Evolutionary conservation across 1,284 basidiomycete genomes (phyloP), one percentile per base, ranked within the genome.

Genomic region (Trametes polyzona): DNA sequence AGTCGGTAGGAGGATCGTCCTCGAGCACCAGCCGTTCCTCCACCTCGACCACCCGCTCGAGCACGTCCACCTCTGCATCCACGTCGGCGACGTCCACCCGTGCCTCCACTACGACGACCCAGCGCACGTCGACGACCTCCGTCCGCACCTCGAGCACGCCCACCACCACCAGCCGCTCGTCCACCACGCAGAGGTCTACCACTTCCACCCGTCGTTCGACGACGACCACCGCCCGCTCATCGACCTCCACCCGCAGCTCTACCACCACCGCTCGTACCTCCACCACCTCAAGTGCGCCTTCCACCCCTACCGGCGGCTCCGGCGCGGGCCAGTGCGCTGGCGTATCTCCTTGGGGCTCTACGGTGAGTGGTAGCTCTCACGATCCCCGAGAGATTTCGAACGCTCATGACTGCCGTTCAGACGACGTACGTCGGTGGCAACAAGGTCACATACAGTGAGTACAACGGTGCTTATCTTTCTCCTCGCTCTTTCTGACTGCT

Each of bases 401-500:
- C 26, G 14, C 1, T 26, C 21, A n/a, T n/a, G n/a, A n/a, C n/a
- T n/a, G n/a, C n/a, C 24, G n/a, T 36, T 9, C 42, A 71, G 69
- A 40, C 64, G 24, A 76, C 73, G 1, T 88, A 86, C 62, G 73
- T 70, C 12, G 83, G 77, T 41, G 83, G 82, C 10, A 62, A 75
- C n/a, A 69, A 78, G 59, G 83, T 76, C 12, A 77, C 76, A 16
- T 87, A 79, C 62, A 71, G 83, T 86, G 65, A 69, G 75, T 68
- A n/a, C n/a, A n/a, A n/a, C n/a, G n/a, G n/a, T n/a, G n/a, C n/a
- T n/a, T n/a, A n/a, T 40, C 14, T 42, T 12, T 17, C 40, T 27
- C 44, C 26, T 30, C 54, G 29, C 19, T 8, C 9, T 19, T n/a
- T 21, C 55, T 63, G 46, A 69, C 47, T 46, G 17, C 16, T 17